Conservation (phyloP, 2,329 filamentous ascomycete genomes). For the Triangularia setosa region DNA sequence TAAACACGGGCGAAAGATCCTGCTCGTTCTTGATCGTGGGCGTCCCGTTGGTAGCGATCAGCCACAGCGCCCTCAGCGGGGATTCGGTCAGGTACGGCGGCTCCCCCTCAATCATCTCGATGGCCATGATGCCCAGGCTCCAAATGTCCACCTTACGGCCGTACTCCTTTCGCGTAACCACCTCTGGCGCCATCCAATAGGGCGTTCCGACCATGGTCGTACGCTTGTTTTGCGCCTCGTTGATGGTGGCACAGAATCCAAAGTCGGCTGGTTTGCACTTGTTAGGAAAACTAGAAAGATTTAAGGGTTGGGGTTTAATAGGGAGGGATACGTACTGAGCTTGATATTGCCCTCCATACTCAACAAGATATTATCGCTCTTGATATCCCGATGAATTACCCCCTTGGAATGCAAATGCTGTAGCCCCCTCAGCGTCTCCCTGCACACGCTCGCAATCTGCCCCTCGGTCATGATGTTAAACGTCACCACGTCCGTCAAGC, state of each 20-base stretch:
- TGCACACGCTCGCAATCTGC: constrained; percentile 92
- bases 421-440: constrained; percentile 85
- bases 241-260: constrained; percentile 97
- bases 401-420: constrained; percentile 97
- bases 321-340: constrained; percentile 65
- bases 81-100: constrained; percentile 96
- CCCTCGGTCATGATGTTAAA: constrained; percentile 99
- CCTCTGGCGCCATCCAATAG: constrained; percentile 99
- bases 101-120: constrained; percentile 99
- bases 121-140: constrained; percentile 98
- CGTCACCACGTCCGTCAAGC: constrained; percentile 94
- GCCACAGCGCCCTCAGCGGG: constrained; percentile 83
- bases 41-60: constrained; percentile 96
- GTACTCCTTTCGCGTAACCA: constrained; percentile 96
- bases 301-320: too few relatives aligned
- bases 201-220: constrained; percentile 99
- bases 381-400: constrained; percentile 98
- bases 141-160: constrained; percentile 98
- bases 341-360: constrained; percentile 96
- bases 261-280: constrained; percentile 70
- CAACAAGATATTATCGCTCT: constrained; percentile 95
- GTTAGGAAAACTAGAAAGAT: constrained; percentile 9
- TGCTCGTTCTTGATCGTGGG: constrained; percentile 92
- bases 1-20: constrained; percentile 74
- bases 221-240: constrained; percentile 92